A percentile compares a stretch with the other conserved stretches of the same genome.
These are phyloP conservation scores for Nitzschia putrida DNA, from an alignment of 108 stramenopile species.

Conservation along the genomic window DNA sequence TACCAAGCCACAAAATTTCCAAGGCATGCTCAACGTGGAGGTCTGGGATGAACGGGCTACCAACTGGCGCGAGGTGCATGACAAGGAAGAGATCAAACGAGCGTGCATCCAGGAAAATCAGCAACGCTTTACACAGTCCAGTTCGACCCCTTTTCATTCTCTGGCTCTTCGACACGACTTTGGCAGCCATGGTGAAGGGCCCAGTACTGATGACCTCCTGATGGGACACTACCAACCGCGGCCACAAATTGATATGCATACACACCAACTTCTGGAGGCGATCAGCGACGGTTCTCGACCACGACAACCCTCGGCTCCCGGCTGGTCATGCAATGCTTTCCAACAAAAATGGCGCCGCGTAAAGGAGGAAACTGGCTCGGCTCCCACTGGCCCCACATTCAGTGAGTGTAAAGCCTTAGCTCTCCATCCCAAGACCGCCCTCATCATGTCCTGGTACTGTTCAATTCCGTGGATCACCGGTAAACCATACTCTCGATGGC, in stretches of 20 bases:
- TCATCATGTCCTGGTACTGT: not conserved
- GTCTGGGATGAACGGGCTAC: not conserved
- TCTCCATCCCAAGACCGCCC: not conserved
- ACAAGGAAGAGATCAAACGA: not conserved
- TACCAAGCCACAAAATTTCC: too few species aligned
- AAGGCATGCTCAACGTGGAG: too few species aligned
- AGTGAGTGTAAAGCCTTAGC: not conserved
- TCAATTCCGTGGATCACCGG: not conserved
- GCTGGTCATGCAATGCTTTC: too few species aligned
- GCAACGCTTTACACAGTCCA: not conserved
- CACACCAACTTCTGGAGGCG: too few species aligned
- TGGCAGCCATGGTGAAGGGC: too few species aligned
- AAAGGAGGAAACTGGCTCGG: not conserved
- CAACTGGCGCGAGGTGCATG: not conserved
- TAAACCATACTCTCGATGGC: not conserved
- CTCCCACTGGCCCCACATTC: not conserved
- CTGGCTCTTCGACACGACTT: too few species aligned
- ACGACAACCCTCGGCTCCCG: too few species aligned
- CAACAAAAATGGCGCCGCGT: not conserved
- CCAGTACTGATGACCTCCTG: too few species aligned
- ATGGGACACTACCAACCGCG: too few species aligned
- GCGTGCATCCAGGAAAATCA: slow-evolving; percentile 1
- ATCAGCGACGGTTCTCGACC: too few species aligned
- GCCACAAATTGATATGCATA: too few species aligned
- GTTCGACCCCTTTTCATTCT: not conserved